Conservation (phyloP, 2,329 filamentous ascomycete genomes). For the Nannizziopsis arthrosporioides region DNA sequence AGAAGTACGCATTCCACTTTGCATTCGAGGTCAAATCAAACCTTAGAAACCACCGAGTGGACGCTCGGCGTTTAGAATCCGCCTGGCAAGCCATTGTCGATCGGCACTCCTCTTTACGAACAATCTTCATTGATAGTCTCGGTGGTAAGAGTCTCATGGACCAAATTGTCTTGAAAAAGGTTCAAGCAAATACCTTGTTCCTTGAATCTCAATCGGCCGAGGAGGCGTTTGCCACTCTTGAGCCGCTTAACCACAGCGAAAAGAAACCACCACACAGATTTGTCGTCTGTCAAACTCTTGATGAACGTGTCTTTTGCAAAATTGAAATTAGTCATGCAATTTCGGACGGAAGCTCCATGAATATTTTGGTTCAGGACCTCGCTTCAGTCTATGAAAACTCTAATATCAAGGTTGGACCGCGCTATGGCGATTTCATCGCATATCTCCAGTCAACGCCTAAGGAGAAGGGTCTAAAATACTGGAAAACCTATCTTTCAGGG, state of each 20-base stretch:
- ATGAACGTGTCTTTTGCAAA: slow-evolving; percentile 25
- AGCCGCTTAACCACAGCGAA: slow-evolving; percentile 21
- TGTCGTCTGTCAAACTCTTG: slow-evolving; percentile 24
- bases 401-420: slow-evolving; percentile 21
- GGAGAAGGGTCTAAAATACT: slow-evolving; percentile 23
- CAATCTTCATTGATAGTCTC: slow-evolving; percentile 26
- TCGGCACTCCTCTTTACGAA: slow-evolving; percentile 27
- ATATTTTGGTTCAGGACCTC: slow-evolving; percentile 25
- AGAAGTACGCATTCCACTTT: slow-evolving; percentile 28
- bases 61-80: slow-evolving; percentile 21
- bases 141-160: slow-evolving; percentile 28
- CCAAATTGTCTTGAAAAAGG: slow-evolving; percentile 26
- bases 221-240: slow-evolving; percentile 21
- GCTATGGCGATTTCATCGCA: slow-evolving; percentile 30
- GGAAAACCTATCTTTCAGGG: slow-evolving; percentile 27
- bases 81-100: slow-evolving; percentile 26
- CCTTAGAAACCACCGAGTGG: slow-evolving; percentile 15
- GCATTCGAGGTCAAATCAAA: slow-evolving; percentile 25
- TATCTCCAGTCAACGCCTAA: slow-evolving; percentile 22
- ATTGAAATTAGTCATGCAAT: slow-evolving; percentile 31
- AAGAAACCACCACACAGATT: slow-evolving; percentile 26
- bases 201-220: slow-evolving; percentile 22
- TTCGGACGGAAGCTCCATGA: slow-evolving; percentile 28
- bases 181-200: slow-evolving; percentile 20
- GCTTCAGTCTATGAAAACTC: slow-evolving; percentile 25